Evolutionary conservation across 108 stramenopile genomes (phyloP), one percentile per base, ranked within the genome.

Genomic region (Seminavis robusta): DNA sequence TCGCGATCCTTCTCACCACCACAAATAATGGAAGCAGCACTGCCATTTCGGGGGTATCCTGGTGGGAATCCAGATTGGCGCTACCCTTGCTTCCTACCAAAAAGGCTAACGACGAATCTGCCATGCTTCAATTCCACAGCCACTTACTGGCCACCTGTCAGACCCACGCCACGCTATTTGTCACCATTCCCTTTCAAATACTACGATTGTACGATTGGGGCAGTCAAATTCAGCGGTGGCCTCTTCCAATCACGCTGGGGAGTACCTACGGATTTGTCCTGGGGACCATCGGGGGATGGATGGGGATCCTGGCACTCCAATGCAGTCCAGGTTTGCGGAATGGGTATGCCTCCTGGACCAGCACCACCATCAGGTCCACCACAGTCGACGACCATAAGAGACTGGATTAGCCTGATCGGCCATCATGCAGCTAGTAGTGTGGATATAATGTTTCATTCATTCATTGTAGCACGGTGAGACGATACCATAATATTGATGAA

Each of bases 171-270:
- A 67, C 62, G 19, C 31, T 78, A 0, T 31, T 39, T 0, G 50
- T 59, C 2, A 65, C 41, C 27, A 67, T 79, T 33, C 63, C 69
- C 0, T 67, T 74, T 30, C 56, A 58, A 26, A 72, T 88, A 10
- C 41, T 84, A 41, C 49, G 56, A 4, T 51, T 88, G 0, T 47
- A 84, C 20, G 83, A 84, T 57, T 71, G 71, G 32, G 87, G 83
- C 19, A 55, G 63, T 49, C 87, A 88, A 56, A 65, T 75, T 37
- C 83, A 84, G 55, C 72, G 87, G 37, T 81, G 81, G 74, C 87
- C 87, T 5, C 17, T 82, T 13, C 87, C 83, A 25, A 61, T 80
- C 30, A 37, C 84, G 1, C 15, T 80, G 15, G 86, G 86, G 31
- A 67, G 63, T 15, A 76, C 75, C 20, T 73, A 57, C 48, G 87